Percentiles rank a stretch among this genome's conserved stretches.
phyloP scores from a whole-genome alignment of 352 stramenopile genomes.

The Phytophthora foliorum region DNA sequence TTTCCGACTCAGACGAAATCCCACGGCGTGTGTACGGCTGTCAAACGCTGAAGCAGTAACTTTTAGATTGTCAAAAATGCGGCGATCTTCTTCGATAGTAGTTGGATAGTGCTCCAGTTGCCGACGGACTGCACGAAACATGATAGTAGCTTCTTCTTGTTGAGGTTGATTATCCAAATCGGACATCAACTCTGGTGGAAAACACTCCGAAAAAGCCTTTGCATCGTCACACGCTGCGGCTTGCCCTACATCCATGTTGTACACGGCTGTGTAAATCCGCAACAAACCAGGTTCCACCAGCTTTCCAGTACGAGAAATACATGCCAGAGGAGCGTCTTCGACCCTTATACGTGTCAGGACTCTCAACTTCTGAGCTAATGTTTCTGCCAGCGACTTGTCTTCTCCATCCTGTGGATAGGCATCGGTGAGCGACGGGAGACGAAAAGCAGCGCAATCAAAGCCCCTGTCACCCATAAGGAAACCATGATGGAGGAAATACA shows the following conservation, averaged over 20 bases:
- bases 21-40: slow-evolving; percentile 36
- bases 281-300: slow-evolving; percentile 38
- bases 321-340: slow-evolving; percentile 37
- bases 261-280: slow-evolving; percentile 43
- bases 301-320: slow-evolving; percentile 47
- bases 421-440: slow-evolving; percentile 34
- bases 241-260: slow-evolving; percentile 27
- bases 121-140: slow-evolving; percentile 12
- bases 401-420: background rate
- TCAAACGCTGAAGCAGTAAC: background rate
- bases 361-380: slow-evolving; percentile 34
- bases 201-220: slow-evolving; percentile 45
- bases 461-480: slow-evolving; percentile 92
- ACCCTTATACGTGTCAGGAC: slow-evolving; percentile 43
- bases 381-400: slow-evolving; percentile 7
- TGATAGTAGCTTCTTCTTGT: slow-evolving; percentile 12
- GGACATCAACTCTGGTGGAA: slow-evolving; percentile 31
- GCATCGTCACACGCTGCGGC: slow-evolving; percentile 37
- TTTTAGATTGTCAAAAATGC: slow-evolving; percentile 1
- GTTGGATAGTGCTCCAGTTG: slow-evolving; percentile 53
- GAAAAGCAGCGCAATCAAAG: slow-evolving; percentile 88
- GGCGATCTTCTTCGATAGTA: slow-evolving; percentile 47
- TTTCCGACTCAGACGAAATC: slow-evolving; percentile 67
- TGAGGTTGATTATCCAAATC: slow-evolving; percentile 11
- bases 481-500: slow-evolving; percentile 91